phyloP scores from a whole-genome alignment of 768 basidiomycete species.

The Mycena crocata region DNA sequence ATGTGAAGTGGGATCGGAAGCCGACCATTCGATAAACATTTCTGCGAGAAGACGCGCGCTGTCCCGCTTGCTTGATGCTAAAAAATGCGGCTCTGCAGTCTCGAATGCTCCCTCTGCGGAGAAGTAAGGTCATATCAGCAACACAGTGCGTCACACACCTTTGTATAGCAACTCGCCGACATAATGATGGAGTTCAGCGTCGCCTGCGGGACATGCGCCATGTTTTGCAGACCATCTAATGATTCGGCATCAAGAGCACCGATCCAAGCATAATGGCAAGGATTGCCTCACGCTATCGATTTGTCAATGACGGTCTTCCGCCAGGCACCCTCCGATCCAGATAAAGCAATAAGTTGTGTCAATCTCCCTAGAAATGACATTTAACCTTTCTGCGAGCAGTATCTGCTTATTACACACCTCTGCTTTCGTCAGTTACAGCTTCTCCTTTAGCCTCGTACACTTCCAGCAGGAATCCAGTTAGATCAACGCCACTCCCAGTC shows the following conservation, averaged over 20 bases:
- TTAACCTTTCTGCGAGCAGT: constrained; percentile 23
- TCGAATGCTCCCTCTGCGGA: constrained; percentile 78
- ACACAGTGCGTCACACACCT: constrained; percentile 55
- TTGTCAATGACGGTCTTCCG: constrained; percentile 90
- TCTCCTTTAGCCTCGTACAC: constrained; percentile 85
- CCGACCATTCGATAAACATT: constrained; percentile 86
- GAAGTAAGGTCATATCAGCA: not conserved
- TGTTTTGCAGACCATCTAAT: constrained; percentile 87
- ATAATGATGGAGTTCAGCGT: constrained; percentile 90
- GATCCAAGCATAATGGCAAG: constrained; percentile 11
- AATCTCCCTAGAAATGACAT: constrained; percentile 69
- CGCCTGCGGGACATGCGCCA: constrained; percentile 86
- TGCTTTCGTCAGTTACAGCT: constrained; percentile 77
- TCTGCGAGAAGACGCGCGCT: constrained; percentile 88
- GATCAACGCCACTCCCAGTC: constrained; percentile 90
- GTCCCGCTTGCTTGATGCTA: constrained; percentile 90
- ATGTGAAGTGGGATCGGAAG: constrained; percentile 54
- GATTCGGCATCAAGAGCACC: constrained; percentile 30
- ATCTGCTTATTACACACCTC: constrained; percentile 65
- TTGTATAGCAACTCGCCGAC: constrained; percentile 90
- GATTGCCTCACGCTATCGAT: constrained; percentile 75
- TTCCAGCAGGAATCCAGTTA: constrained; percentile 82
- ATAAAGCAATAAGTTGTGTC: constrained; percentile 91
- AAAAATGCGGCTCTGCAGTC: constrained; percentile 82
- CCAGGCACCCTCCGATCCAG: constrained; percentile 86